These are phyloP conservation scores for Coniochaeta sp. DNA, from an alignment of 2,329 filamentous ascomycete genomes.

Conservation along the genomic window DNA sequence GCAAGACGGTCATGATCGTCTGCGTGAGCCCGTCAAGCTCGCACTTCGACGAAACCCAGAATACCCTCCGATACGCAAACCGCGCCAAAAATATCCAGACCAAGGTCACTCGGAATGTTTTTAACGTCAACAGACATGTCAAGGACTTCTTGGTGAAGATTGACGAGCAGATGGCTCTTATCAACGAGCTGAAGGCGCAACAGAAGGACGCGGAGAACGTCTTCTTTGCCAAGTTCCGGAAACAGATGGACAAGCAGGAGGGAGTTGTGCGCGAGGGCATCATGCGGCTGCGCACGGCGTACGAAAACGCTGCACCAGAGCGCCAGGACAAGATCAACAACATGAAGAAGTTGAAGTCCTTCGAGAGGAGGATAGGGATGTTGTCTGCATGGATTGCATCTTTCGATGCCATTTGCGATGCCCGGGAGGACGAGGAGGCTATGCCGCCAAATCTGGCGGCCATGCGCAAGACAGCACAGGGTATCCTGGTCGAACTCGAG, in stretches of 20 bases:
- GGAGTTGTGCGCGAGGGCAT: slow-evolving; percentile 69
- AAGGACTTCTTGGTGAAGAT: slow-evolving; percentile 99
- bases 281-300: slow-evolving; percentile 71
- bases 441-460: slow-evolving; percentile 63
- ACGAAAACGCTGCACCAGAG: slow-evolving; percentile 71
- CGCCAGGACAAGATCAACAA: slow-evolving; percentile 70
- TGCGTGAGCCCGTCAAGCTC: slow-evolving; percentile 94
- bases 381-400: slow-evolving; percentile 90
- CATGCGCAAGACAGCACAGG: slow-evolving; percentile 82
- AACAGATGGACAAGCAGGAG: slow-evolving; percentile 81
- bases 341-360: slow-evolving; percentile 75
- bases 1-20: slow-evolving; percentile 99
- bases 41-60: slow-evolving; percentile 97
- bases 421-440: slow-evolving; percentile 57
- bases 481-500: slow-evolving; percentile 83
- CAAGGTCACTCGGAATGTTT: slow-evolving; percentile 98
- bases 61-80: slow-evolving; percentile 94
- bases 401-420: slow-evolving; percentile 77
- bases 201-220: slow-evolving; percentile 80
- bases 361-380: slow-evolving; percentile 77
- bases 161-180: slow-evolving; percentile 94
- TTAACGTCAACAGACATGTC: slow-evolving; percentile 97
- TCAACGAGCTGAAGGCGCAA: slow-evolving; percentile 90
- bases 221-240: slow-evolving; percentile 83
- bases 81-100: slow-evolving; percentile 99